A percentile compares a stretch with the other conserved stretches of the same genome.
These are phyloP conservation scores for Vaccinium darrowii DNA, from an alignment of 148 eudicot genomes.

Conservation along the genomic window DNA sequence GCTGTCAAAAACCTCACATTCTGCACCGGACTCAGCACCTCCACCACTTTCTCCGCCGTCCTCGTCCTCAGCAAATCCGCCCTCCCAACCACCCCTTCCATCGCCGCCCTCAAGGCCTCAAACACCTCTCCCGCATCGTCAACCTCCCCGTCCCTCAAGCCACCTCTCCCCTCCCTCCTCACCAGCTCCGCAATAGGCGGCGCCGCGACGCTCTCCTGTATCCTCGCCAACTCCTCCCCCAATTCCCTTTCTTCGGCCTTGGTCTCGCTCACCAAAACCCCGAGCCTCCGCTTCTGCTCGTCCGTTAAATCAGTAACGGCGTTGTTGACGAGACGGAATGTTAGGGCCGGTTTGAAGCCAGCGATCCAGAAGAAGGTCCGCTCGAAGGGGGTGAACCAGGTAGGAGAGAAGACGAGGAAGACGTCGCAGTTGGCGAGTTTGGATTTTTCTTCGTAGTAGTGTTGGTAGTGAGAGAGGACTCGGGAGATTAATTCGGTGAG, in stretches of 20 bases:
- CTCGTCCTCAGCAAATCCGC: slow-evolving; percentile 39
- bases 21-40: slow-evolving; percentile 33
- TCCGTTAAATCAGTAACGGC: background rate
- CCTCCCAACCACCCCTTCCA: slow-evolving; percentile 31
- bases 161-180: slow-evolving; percentile 18
- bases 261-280: slow-evolving; percentile 29
- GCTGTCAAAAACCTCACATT: slow-evolving; percentile 34
- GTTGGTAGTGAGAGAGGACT: slow-evolving; percentile 29
- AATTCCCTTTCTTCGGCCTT: slow-evolving; percentile 31
- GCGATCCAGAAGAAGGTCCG: slow-evolving; percentile 30
- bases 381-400: slow-evolving; percentile 35
- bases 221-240: slow-evolving; percentile 31
- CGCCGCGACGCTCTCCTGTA: slow-evolving; percentile 50
- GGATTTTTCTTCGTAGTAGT: slow-evolving; percentile 34
- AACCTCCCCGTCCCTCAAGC: slow-evolving; percentile 9
- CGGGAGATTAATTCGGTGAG: slow-evolving; percentile 10
- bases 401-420: slow-evolving; percentile 23
- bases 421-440: slow-evolving; percentile 18
- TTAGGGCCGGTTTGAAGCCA: slow-evolving; percentile 34
- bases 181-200: slow-evolving; percentile 25
- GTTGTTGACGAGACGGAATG: background rate
- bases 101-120: slow-evolving; percentile 19
- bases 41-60: slow-evolving; percentile 39
- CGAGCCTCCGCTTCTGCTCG: slow-evolving; percentile 11
- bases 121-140: slow-evolving; percentile 11